Evolutionary conservation across 106 monocot species (phyloP).

Genomic region (Dactylorhiza incarnata): DNA sequence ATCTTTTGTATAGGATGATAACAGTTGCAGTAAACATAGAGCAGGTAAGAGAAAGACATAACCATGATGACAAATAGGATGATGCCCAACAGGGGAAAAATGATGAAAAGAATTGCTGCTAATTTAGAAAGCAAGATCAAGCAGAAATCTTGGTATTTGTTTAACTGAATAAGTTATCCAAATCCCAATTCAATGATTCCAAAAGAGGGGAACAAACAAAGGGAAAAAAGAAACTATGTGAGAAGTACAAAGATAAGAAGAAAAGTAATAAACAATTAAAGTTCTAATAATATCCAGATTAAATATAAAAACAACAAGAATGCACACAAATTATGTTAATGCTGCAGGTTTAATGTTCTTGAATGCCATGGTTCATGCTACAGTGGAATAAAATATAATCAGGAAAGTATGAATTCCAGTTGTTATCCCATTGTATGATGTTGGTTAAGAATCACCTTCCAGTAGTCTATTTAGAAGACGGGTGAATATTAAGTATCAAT

Average conservation of each 20-base stretch:
- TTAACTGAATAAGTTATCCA: conserved; percentile 27
- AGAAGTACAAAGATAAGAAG: conserved; percentile 13
- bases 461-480: background rate
- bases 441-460: background rate
- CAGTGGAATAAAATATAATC: background rate
- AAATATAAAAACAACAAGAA: background rate
- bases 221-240: conserved; percentile 17
- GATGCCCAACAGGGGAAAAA: conserved; percentile 28
- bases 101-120: conserved; percentile 30
- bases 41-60: conserved; percentile 31
- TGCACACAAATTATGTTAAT: background rate
- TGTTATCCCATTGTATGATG: background rate
- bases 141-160: background rate
- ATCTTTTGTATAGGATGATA: conserved; percentile 34
- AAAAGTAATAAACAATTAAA: background rate
- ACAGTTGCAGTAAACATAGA: conserved; percentile 38
- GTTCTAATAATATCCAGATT: background rate
- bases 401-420: background rate
- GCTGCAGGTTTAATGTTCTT: background rate
- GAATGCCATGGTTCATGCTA: background rate
- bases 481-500: background rate
- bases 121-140: conserved; percentile 29
- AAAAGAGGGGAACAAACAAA: conserved; percentile 10
- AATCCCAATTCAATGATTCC: conserved; percentile 12
- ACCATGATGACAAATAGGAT: conserved; percentile 32